Evolutionary conservation across 108 stramenopile species (phyloP), one percentile per base, ranked within the genome.

Genomic region (Mediolabrus comicus): DNA sequence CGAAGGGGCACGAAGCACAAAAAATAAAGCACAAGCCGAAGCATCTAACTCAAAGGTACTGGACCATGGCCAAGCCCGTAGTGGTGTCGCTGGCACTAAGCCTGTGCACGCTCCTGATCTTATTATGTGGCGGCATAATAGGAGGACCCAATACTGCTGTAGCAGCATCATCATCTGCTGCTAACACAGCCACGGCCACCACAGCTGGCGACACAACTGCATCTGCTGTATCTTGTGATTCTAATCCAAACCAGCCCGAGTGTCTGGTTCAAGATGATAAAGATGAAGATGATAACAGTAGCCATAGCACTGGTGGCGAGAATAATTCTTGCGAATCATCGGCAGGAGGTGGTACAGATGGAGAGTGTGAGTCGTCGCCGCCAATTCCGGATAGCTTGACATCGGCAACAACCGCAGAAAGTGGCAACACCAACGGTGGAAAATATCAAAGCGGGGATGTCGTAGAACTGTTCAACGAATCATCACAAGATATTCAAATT

Each of bases 401-500:
- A 38, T 29, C 51, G 11, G 3, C 30, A 19, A 10, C 30, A 32
- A 51, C 22, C 6, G 8, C n/a, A 4, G 29, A 56, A 27, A 0
- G 14, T 14, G 19, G 27, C 51, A 22, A 32, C 51, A 19, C 43
- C 8, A 16, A 46, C 10, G 43, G 52, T 53, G 17, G 32, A 35
- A 54, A 71, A 19, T 74, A 53, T 38, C 55, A 9, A 24, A 54
- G 30, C 33, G 73, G 73, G 7, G 73, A 74, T 52, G 32, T 74
- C 29, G 61, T 67, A n/a, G 74, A 74, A 29, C 36, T 74, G 26
- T 74, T 41, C 65, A 74, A 67, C 31, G 39, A 52, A 9, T 65
- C 61, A 29, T 74, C 73, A n/a, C 39, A 39, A 0, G 74, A 74
- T 36, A 67, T 74, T 66, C 74, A 74, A 67, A 74, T 74, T 53